Percentiles rank a stretch among this genome's conserved stretches.
These are phyloP conservation scores for Exophiala alcalophila DNA, from an alignment of 2,329 filamentous ascomycete species.

Conservation along the genomic window DNA sequence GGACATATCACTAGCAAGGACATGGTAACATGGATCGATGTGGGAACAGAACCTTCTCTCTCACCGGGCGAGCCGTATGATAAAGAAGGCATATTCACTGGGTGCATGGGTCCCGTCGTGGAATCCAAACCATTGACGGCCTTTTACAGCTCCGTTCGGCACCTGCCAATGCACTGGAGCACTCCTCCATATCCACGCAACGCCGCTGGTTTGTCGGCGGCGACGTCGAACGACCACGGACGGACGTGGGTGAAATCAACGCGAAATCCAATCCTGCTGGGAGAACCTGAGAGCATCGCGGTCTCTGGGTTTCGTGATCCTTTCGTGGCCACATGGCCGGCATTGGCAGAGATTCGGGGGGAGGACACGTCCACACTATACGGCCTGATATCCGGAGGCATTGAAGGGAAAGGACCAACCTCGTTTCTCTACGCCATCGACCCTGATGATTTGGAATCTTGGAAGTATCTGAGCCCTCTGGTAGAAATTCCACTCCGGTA, in stretches of 20 bases:
- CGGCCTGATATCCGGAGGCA: slow-evolving; percentile 50
- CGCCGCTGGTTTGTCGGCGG: slow-evolving; percentile 41
- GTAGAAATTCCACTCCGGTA: slow-evolving; percentile 40
- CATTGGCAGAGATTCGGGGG: slow-evolving; percentile 26
- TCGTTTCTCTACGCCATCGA: slow-evolving; percentile 49
- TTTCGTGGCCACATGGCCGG: slow-evolving; percentile 36
- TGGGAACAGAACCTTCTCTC: slow-evolving; percentile 31
- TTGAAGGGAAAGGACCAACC: slow-evolving; percentile 43
- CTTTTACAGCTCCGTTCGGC: slow-evolving; percentile 43
- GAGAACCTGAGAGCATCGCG: slow-evolving; percentile 34
- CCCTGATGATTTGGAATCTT: slow-evolving; percentile 40
- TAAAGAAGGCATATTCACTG: slow-evolving; percentile 42
- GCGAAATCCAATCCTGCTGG: slow-evolving; percentile 40
- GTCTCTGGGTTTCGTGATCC: slow-evolving; percentile 47
- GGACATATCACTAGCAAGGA: slow-evolving; percentile 40
- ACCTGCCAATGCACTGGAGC: slow-evolving; percentile 42
- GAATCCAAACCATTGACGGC: slow-evolving; percentile 34
- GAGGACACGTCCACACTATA: slow-evolving; percentile 36
- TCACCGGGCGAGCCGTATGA: slow-evolving; percentile 40
- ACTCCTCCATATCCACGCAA: slow-evolving; percentile 39
- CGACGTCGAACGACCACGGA: slow-evolving; percentile 40
- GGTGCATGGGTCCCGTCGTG: slow-evolving; percentile 37
- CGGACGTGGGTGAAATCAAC: slow-evolving; percentile 37
- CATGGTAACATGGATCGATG: slow-evolving; percentile 40
- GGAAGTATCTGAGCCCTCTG: slow-evolving; percentile 48